Percentiles rank a stretch among this genome's conserved stretches.
Evolutionary conservation across 306 rosid species (phyloP).

Genomic region (Begonia masoniana): DNA sequence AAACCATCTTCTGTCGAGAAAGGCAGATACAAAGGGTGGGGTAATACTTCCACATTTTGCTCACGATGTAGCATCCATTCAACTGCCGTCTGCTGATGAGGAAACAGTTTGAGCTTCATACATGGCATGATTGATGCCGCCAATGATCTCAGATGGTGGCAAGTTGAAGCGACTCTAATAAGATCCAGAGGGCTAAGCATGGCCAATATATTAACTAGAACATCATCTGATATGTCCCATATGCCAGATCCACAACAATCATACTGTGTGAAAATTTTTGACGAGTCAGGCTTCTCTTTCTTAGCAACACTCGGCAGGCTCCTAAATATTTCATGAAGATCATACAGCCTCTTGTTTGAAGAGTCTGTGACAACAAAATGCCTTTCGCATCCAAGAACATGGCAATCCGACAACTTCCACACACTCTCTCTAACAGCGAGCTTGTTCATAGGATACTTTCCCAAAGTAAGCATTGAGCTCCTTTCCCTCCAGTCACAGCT

Average conservation of each 20-base stretch:
- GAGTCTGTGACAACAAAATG: slow-evolving; percentile 33
- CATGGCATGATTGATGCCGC: slow-evolving; percentile 74
- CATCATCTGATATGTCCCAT: slow-evolving; percentile 73
- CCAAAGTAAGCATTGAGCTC: slow-evolving; percentile 35
- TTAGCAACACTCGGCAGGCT: slow-evolving; percentile 48
- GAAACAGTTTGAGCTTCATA: slow-evolving; percentile 73
- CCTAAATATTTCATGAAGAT: slow-evolving; percentile 86
- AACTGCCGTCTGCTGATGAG: slow-evolving; percentile 86
- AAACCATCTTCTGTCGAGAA: slow-evolving; percentile 73
- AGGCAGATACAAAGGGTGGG: slow-evolving; percentile 58
- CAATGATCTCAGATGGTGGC: slow-evolving; percentile 59
- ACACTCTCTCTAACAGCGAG: slow-evolving; percentile 22
- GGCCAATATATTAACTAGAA: slow-evolving; percentile 46
- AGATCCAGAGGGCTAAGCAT: slow-evolving; percentile 53
- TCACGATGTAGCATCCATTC: slow-evolving; percentile 98
- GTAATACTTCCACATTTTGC: slow-evolving; percentile 42
- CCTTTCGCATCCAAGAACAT: slow-evolving; percentile 71
- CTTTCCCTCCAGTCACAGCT: slow-evolving; percentile 76
- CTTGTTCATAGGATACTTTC: slow-evolving; percentile 22
- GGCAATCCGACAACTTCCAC: slow-evolving; percentile 80
- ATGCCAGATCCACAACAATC: slow-evolving; percentile 35
- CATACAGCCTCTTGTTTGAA: slow-evolving; percentile 51
- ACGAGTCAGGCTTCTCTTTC: slow-evolving; percentile 17
- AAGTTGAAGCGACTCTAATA: slow-evolving; percentile 58
- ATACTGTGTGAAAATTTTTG: slow-evolving; percentile 42